Percentiles rank a stretch among this genome's conserved stretches.
Conservation (phyloP, 768 basidiomycete species). For the Rhizopogon roseolus region DNA sequence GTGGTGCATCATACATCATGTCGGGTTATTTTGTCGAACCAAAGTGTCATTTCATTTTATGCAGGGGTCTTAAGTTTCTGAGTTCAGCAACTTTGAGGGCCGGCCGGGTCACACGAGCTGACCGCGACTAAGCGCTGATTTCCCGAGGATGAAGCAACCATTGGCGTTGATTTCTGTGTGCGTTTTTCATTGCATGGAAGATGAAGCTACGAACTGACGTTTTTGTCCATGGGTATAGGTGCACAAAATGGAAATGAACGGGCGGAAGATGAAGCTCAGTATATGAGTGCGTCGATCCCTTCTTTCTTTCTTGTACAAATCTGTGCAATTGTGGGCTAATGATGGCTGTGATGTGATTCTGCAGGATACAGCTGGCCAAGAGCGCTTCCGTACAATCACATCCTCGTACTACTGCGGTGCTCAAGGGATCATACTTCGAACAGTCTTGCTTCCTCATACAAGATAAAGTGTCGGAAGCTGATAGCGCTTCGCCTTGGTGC, state of each 20-base stretch:
- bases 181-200: slow-evolving; percentile 24
- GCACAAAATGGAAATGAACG: slow-evolving; percentile 82
- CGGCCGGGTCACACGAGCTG: no score
- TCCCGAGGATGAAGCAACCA: slow-evolving; percentile 84
- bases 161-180: slow-evolving; percentile 82
- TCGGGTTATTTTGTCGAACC: no score
- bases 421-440: slow-evolving; percentile 77
- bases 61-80: no score
- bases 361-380: slow-evolving; percentile 94
- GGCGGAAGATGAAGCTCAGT: slow-evolving; percentile 85
- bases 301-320: background rate
- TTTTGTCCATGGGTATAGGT: slow-evolving; percentile 39
- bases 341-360: background rate
- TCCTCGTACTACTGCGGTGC: slow-evolving; percentile 92
- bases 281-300: slow-evolving; percentile 72
- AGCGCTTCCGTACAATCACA: slow-evolving; percentile 93
- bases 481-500: slow-evolving; percentile 1
- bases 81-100: no score
- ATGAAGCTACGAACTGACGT: background rate
- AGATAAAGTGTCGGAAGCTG: background rate
- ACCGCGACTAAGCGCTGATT: no score
- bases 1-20: no score
- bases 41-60: no score
- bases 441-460: slow-evolving; percentile 2
- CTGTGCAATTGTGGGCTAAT: background rate